Evolutionary conservation across 1,284 basidiomycete genomes (phyloP).

Genomic region (Hypsizygus ulmarius): DNA sequence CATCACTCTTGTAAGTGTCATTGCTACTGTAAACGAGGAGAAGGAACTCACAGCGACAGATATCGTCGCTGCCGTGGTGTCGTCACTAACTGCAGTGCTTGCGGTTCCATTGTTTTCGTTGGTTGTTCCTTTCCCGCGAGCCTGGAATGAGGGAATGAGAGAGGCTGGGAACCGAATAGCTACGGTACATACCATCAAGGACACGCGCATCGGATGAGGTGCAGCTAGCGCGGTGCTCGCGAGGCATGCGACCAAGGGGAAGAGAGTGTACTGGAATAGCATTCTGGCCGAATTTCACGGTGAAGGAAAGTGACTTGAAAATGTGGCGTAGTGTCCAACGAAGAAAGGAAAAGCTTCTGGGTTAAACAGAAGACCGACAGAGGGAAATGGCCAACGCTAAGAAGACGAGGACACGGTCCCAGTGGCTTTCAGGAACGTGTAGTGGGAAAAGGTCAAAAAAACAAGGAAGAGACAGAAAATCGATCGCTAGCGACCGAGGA

Average conservation of each 20-base stretch:
- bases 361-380: neutral
- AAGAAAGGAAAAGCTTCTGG: neutral
- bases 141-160: no score
- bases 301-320: neutral
- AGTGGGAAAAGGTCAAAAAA: neutral
- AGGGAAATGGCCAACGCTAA: conserved; percentile 1
- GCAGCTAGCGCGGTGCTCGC: conserved; percentile 7
- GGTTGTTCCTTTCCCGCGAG: no score
- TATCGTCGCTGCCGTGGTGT: conserved; percentile 1
- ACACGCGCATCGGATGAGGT: neutral
- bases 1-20: no score
- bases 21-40: no score
- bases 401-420: neutral
- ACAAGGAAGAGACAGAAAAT: conserved; percentile 10
- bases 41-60: neutral
- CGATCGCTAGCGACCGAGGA: conserved; percentile 13
- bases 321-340: neutral
- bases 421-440: neutral
- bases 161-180: no score
- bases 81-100: neutral
- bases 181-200: no score
- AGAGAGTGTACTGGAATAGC: conserved; percentile 10
- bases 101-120: neutral
- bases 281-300: neutral
- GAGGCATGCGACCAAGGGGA: conserved; percentile 10